Evolutionary conservation across 73 alveolate genomes (phyloP), one percentile per base, ranked within the genome.

Genomic region (Paramecium pentaurelia): DNA sequence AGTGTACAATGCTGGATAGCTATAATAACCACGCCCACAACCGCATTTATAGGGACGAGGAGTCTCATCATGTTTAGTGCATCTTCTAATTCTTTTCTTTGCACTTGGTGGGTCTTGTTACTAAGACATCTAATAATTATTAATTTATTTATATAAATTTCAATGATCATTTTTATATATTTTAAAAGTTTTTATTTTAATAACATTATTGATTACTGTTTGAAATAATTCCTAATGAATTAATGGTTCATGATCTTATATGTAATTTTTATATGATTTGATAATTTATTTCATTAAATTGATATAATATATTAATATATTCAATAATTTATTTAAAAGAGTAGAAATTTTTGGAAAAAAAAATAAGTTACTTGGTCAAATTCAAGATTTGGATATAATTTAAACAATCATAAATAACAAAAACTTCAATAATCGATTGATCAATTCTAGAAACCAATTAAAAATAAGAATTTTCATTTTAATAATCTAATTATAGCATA

Each of bases 1-100:
- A 36, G 99, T 98, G 93, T 98, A 98, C 58, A 98, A 96, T 0
- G 99, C 99, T 3, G 99, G 99, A 92, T 98, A 98, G 11, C 98
- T 92, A 47, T 97, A 95, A 93, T 98, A 98, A 86, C 94, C 97
- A 93, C 97, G 97, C 30, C 99, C 99, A 88, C 99, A 98, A 16
- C 99, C 99, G 71, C 99, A 98, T 73, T 90, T 92, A 95, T 94
- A 98, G 87, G 87, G 60, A 12, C 87, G 40, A 40, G 87, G 87
- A 14, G 64, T 73, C n/a, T 73, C 60, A 37, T 73, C 87, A 34
- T 73, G 60, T 40, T 73, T 73, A 8, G 87, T 73, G 87, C 87
- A 73, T 73, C 87, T 73, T 73, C 87, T 36, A 73, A 37, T 73
- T 73, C 87, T 34, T 44, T 73, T 73, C 47, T 36, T 73, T 44